A percentile compares a stretch with the other conserved stretches of the same genome.
Evolutionary conservation across 140 eudicot species (phyloP).

Genomic region (Oenanthe javanica): DNA sequence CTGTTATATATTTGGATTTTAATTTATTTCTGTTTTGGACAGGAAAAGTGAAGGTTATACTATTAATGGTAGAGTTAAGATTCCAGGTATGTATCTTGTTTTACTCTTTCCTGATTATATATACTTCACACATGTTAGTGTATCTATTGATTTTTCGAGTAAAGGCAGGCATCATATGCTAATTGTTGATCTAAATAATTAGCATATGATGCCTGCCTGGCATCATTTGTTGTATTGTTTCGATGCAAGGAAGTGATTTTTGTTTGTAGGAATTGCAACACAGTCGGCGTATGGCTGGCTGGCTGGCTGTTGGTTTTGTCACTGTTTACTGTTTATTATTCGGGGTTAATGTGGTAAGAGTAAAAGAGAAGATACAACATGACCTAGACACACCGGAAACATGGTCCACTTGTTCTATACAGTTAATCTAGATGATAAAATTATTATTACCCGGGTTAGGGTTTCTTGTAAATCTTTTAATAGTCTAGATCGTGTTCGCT

Average conservation of each 20-base stretch:
- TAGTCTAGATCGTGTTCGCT: not conserved
- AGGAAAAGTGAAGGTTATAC: slow-evolving; percentile 61
- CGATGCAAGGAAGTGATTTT: no score
- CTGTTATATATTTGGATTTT: no score
- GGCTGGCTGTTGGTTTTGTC: not conserved
- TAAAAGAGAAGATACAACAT: not conserved
- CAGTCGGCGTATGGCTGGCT: not conserved
- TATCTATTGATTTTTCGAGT: no score
- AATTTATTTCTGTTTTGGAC: no score
- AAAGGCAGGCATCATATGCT: no score
- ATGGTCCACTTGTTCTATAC: not conserved
- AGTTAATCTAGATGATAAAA: not conserved
- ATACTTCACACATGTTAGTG: no score
- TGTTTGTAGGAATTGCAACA: not conserved
- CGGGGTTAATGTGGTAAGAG: not conserved
- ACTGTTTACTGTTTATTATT: not conserved
- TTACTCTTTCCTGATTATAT: not conserved
- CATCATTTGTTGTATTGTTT: not conserved
- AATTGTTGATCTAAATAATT: no score
- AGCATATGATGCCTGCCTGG: no score
- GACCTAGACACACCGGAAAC: not conserved
- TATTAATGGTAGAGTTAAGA: slow-evolving; percentile 62
- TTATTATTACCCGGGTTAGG: no score
- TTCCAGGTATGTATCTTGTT: slow-evolving; percentile 46
- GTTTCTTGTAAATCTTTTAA: not conserved